Evolutionary conservation across 2,329 filamentous ascomycete species (phyloP).

Genomic region (Simplicillium sp.): DNA sequence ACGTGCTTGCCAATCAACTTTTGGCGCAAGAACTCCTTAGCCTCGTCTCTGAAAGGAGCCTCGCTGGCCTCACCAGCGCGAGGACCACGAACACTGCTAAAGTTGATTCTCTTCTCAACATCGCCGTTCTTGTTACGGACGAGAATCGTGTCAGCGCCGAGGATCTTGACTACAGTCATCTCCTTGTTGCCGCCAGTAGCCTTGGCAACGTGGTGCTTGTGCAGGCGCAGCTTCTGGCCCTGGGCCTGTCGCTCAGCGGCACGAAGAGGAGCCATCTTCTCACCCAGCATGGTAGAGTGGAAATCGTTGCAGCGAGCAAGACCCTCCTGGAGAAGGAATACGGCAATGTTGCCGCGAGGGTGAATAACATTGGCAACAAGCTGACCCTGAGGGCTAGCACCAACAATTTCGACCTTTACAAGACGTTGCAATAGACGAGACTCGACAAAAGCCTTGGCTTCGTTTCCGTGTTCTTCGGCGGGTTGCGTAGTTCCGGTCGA

Average conservation of each 20-base stretch:
- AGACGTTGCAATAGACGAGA: slow-evolving; percentile 75
- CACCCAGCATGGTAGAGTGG: slow-evolving; percentile 84
- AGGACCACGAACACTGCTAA: slow-evolving; percentile 92
- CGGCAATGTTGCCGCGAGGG: slow-evolving; percentile 85
- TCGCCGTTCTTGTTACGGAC: slow-evolving; percentile 71
- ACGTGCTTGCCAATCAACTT: slow-evolving; percentile 94
- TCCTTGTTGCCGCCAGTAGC: slow-evolving; percentile 59
- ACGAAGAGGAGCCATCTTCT: slow-evolving; percentile 77
- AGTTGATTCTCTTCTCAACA: slow-evolving; percentile 76
- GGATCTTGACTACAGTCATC: slow-evolving; percentile 73
- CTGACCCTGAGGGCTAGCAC: slow-evolving; percentile 81
- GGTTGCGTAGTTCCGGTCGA: slow-evolving; percentile 72
- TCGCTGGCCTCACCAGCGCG: slow-evolving; percentile 80
- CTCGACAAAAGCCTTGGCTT: slow-evolving; percentile 84
- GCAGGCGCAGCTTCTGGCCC: slow-evolving; percentile 65
- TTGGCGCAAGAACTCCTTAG: slow-evolving; percentile 93
- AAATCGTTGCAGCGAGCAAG: slow-evolving; percentile 90
- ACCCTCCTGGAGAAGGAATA: slow-evolving; percentile 80
- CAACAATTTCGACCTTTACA: slow-evolving; percentile 74
- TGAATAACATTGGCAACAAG: slow-evolving; percentile 84
- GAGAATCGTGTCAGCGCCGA: slow-evolving; percentile 82
- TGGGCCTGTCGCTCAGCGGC: slow-evolving; percentile 82
- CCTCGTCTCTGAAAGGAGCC: slow-evolving; percentile 80
- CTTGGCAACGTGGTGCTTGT: slow-evolving; percentile 72
- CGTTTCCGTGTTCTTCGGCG: slow-evolving; percentile 82